Conservation (phyloP, 2,329 filamentous ascomycete genomes). For the Lecanicillium sp. region DNA sequence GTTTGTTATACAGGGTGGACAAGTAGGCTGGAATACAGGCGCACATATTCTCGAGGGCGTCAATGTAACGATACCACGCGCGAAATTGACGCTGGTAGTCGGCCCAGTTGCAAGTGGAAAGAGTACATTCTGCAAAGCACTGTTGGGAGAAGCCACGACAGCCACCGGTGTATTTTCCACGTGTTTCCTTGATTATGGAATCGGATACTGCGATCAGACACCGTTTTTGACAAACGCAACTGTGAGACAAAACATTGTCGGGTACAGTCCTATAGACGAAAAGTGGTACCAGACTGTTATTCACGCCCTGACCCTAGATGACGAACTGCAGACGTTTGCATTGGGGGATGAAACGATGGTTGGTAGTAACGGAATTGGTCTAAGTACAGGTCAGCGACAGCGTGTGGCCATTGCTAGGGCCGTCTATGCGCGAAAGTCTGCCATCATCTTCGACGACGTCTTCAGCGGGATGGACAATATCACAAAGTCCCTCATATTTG, state of each 20-base stretch:
- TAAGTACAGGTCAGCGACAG: constrained; percentile 27
- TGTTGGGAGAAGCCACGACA: constrained; percentile 15
- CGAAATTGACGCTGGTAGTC: constrained; percentile 26
- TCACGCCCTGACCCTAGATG: constrained; percentile 13
- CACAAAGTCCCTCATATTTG: constrained; percentile 33
- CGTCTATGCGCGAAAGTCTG: constrained; percentile 28
- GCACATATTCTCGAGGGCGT: constrained; percentile 20
- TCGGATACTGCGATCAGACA: constrained; percentile 18
- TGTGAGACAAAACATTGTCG: constrained; percentile 16
- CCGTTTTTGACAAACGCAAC: constrained; percentile 15
- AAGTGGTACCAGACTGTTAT: constrained; percentile 13
- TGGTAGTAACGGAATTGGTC: constrained; percentile 21
- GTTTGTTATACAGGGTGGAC: constrained; percentile 16
- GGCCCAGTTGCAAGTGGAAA: constrained; percentile 33
- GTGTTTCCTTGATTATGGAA: constrained; percentile 9
- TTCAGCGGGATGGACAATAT: constrained; percentile 36
- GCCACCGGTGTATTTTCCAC: constrained; percentile 4
- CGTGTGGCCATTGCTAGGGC: constrained; percentile 36
- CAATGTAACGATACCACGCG: constrained; percentile 20
- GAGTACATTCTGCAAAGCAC: constrained; percentile 27
- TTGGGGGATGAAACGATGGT: constrained; percentile 21
- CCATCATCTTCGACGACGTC: constrained; percentile 37
- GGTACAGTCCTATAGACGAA: constrained; percentile 12
- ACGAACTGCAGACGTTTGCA: constrained; percentile 14
- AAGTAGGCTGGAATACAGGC: constrained; percentile 23